Percentiles rank a stretch among this genome's conserved stretches.
Evolutionary conservation across 1,139 yeast genomes (phyloP).

Genomic region (Debaryomyces subglobosus): DNA sequence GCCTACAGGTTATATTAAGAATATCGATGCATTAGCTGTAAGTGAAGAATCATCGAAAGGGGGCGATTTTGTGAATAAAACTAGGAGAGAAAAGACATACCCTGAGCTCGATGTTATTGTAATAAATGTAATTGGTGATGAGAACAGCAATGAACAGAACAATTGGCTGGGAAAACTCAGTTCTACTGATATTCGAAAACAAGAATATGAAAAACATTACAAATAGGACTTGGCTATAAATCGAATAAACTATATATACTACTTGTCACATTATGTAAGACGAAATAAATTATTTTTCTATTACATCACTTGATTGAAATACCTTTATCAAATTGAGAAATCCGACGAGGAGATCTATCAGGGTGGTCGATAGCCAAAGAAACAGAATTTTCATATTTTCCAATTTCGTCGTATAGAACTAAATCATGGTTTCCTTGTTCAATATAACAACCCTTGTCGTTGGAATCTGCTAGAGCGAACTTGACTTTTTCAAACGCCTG

Average conservation of each 20-base stretch:
- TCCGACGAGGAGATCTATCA: constrained; percentile 62
- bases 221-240: neutral
- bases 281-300: neutral
- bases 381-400: constrained; percentile 42
- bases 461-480: constrained; percentile 56
- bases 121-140: constrained; percentile 70
- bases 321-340: constrained; percentile 57
- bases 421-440: constrained; percentile 56
- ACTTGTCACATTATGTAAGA: neutral
- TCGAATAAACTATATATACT: neutral
- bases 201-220: constrained; percentile 16
- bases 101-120: constrained; percentile 55
- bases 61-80: constrained; percentile 69
- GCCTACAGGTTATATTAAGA: constrained; percentile 80
- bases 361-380: constrained; percentile 84
- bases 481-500: constrained; percentile 78
- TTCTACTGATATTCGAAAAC: constrained; percentile 61
- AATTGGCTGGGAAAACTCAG: constrained; percentile 76
- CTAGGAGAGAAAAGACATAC: constrained; percentile 61
- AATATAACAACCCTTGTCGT: constrained; percentile 49
- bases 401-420: constrained; percentile 58
- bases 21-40: constrained; percentile 78
- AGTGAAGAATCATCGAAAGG: constrained; percentile 82
- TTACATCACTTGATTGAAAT: constrained; percentile 48
- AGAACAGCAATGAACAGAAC: constrained; percentile 47